Base-by-base conservation (phyloP, 2,329 filamentous ascomycete genomes). In the Colletotrichum spaethianum region DNA sequence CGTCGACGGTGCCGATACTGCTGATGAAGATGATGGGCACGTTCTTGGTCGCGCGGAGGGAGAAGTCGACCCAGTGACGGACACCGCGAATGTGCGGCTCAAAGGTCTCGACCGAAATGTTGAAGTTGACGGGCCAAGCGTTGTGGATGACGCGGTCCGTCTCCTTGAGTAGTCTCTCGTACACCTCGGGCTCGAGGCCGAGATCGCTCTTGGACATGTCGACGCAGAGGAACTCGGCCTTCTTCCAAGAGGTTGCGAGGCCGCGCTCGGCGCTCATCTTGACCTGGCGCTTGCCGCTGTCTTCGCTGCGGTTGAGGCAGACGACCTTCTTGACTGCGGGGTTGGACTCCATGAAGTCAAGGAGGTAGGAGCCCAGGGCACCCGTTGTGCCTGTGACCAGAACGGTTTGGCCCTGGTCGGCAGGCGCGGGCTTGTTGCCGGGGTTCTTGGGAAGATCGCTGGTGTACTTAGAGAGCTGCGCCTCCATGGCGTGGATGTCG, bases 121-220 rank as follows among this genome's bases (percentile, higher is more conserved):
- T 88, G 76, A 86, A 87, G 77, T 88, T 87, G 79, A 90, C 88
- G 0, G 78, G 78, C 79, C 78, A 80, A n/a, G 87, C 86, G 73
- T 87, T 89, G 78, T 90, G 88, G 65, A 88, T 84, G 23, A 89
- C 78, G 18, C 82, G 82, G 63, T 87, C 85, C 0, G 81, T 82
- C 1, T 84, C 78, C 9, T 76, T 60, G 4, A 84, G 77, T 0
- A 88, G 76, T 1, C 80, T 75, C 50, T 79, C 52, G 77, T 83
- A 82, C 0, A 77, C 78, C 0, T 79, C 76, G 4, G 80, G 74
- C 12, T 62, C 71, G 0, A 92, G 81, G 0, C 89, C 89, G 0
- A 92, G 82, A 16, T 82, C 77, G 0, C 82, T 78, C 18, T 84
- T 81, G 0, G 84, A 82, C 20, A 86, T 82, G 74, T 91, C 87